Percentiles rank a stretch among this genome's conserved stretches.
These are phyloP conservation scores for Tremella yokohamensis DNA, from an alignment of 768 basidiomycete species.

Conservation along the genomic window DNA sequence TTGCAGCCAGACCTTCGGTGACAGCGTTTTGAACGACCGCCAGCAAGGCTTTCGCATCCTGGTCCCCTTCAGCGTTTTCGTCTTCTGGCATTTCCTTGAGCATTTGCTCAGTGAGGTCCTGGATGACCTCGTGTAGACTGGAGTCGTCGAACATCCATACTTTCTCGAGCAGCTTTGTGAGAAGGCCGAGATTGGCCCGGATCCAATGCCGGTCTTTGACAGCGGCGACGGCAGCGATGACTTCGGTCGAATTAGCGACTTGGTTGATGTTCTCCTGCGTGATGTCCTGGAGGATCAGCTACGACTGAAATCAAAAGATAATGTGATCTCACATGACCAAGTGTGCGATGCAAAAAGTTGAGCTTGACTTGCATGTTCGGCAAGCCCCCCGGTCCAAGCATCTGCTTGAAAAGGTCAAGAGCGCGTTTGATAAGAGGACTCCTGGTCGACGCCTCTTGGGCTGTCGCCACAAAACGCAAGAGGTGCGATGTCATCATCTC, in stretches of 20 bases:
- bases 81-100: slow-evolving; percentile 72
- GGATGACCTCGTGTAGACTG: slow-evolving; percentile 72
- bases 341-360: slow-evolving; percentile 76
- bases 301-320: slow-evolving; percentile 6
- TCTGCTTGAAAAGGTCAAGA: slow-evolving; percentile 61
- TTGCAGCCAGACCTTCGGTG: slow-evolving; percentile 62
- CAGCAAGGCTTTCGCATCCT: slow-evolving; percentile 70
- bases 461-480: slow-evolving; percentile 77
- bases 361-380: slow-evolving; percentile 86
- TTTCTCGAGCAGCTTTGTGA: slow-evolving; percentile 82
- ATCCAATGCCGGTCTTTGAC: slow-evolving; percentile 85
- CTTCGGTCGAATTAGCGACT: slow-evolving; percentile 78
- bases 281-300: slow-evolving; percentile 61
- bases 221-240: slow-evolving; percentile 76
- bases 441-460: slow-evolving; percentile 50
- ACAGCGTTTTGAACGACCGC: slow-evolving; percentile 70
- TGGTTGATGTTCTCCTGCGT: slow-evolving; percentile 64
- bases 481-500: slow-evolving; percentile 94
- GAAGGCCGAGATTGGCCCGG: slow-evolving; percentile 62
- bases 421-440: slow-evolving; percentile 52
- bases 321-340: slow-evolving; percentile 65
- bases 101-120: slow-evolving; percentile 77
- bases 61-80: slow-evolving; percentile 61
- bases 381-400: slow-evolving; percentile 82
- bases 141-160: slow-evolving; percentile 77